Evolutionary conservation across 2,329 filamentous ascomycete species (phyloP).

Genomic region (Paradendryphiella salina): DNA sequence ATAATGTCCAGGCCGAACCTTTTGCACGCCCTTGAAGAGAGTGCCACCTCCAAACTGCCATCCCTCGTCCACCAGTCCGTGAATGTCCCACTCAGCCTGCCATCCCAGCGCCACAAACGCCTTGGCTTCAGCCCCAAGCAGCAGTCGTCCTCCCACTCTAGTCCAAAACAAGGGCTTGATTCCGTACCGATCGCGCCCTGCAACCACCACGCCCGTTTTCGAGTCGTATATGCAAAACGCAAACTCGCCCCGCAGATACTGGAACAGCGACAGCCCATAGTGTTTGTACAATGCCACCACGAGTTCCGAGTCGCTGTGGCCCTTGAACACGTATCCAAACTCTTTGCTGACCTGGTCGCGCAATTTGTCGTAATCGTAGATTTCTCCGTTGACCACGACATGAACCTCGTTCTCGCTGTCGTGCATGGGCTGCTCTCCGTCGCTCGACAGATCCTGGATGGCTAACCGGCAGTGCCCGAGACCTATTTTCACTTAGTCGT

Average conservation of each 20-base stretch:
- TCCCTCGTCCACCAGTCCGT: conserved; percentile 48
- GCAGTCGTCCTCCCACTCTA: conserved; percentile 43
- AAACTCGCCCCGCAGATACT: conserved; percentile 59
- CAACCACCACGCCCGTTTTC: conserved; percentile 47
- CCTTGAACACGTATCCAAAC: conserved; percentile 50
- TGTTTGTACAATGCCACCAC: conserved; percentile 55
- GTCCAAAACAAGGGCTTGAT: conserved; percentile 62
- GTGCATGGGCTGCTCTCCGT: conserved; percentile 29
- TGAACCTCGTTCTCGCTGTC: conserved; percentile 46
- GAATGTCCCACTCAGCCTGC: conserved; percentile 58
- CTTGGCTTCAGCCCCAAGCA: conserved; percentile 59
- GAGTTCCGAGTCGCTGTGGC: conserved; percentile 56
- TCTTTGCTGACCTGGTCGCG: conserved; percentile 42
- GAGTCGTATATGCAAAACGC: conserved; percentile 57
- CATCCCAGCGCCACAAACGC: conserved; percentile 56
- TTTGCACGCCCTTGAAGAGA: conserved; percentile 55
- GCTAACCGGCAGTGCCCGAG: conserved; percentile 30
- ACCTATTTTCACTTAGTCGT: not conserved
- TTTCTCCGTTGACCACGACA: conserved; percentile 62
- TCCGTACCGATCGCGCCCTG: conserved; percentile 59
- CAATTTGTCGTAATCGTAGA: conserved; percentile 58
- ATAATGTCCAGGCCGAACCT: conserved; percentile 48
- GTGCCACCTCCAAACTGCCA: conserved; percentile 54
- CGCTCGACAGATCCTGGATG: conserved; percentile 28
- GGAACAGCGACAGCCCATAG: conserved; percentile 51